Base-by-base conservation (phyloP, 2,329 filamentous ascomycete species). In the Scytalidium sp. region DNA sequence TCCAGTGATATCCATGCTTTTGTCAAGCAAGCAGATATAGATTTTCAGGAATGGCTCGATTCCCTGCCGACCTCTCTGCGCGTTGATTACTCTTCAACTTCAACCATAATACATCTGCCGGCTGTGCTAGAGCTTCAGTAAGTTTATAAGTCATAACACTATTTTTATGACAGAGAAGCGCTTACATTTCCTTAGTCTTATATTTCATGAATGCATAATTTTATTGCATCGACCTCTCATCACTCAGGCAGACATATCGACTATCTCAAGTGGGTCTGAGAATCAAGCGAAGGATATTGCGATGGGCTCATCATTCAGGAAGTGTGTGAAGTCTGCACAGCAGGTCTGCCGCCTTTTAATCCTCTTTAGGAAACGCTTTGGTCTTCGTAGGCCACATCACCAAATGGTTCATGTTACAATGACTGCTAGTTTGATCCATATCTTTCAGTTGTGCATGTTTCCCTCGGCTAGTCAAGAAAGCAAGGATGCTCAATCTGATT, bases 201-300 rank as follows among this genome's bases (percentile, higher is more conserved):
- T 29, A 4, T 41, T 41, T 19, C 40, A 47, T 20, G 46, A 47
- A 5, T 41, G 46, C 15, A 43, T 47, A 13, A 47, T 45, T n/a
- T 36, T 36, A n/a, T 36, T 36, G 15, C 32, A 36, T 15, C 32
- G 32, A 9, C 32, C 32, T 36, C 32, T 36, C 91, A 91, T 67
- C 89, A 89, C n/a, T 81, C 93, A 50, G 88, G 84, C 52, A 88
- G 89, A 41, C 89, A 88, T 1, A 36, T 36, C 88, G 94, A 71
- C 92, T 92, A 73, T 78, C 87, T 41, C 76, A 88, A 46, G 76
- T 91, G 10, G 86, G 86, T 54, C 83, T 93, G 2, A 88, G 88
- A 1, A 85, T 84, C 50, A 87, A 88, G 62, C 75, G 93, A 39
- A 87, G 19, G 89, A 94, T 66, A 90, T 87, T 11, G 83, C 81